Evolutionary conservation across 1,139 yeast species (phyloP).

Genomic region (Zhuliangozyma parablackwelliae): DNA sequence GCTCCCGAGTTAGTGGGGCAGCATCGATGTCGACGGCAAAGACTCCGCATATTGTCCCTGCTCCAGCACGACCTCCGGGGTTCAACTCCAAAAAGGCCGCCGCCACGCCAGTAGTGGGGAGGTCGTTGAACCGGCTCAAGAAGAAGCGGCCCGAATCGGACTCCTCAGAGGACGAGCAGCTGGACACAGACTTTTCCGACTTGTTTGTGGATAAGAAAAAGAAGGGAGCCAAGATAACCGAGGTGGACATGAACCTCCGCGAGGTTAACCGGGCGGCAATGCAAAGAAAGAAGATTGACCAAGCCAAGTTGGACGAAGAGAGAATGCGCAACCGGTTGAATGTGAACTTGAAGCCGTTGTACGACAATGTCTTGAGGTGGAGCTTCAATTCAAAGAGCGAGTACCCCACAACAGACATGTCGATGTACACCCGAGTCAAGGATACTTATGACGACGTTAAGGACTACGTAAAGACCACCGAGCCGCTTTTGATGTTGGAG

Average conservation of each 20-base stretch:
- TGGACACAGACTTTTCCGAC: constrained; percentile 38
- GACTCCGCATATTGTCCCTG: constrained; percentile 22
- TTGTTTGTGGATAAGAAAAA: constrained; percentile 33
- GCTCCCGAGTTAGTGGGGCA: constrained; percentile 13
- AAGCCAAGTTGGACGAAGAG: constrained; percentile 63
- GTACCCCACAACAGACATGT: constrained; percentile 50
- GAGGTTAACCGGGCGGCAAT: constrained; percentile 20
- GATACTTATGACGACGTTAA: constrained; percentile 50
- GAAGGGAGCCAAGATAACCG: constrained; percentile 31
- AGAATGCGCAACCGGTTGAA: constrained; percentile 76
- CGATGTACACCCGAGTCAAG: constrained; percentile 34
- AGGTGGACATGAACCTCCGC: constrained; percentile 36
- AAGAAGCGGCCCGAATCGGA: constrained; percentile 28
- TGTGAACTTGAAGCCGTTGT: constrained; percentile 74
- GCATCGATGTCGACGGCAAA: constrained; percentile 5
- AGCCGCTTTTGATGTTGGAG: constrained; percentile 80
- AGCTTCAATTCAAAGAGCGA: constrained; percentile 56
- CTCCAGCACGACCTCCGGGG: constrained; percentile 81
- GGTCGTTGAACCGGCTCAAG: constrained; percentile 35
- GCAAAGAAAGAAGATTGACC: constrained; percentile 17
- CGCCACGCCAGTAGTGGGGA: constrained; percentile 14
- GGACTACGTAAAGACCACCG: constrained; percentile 65
- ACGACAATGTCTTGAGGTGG: constrained; percentile 71
- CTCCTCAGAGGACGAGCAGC: constrained; percentile 31
- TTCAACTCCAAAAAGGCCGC: constrained; percentile 47